phyloP scores from a whole-genome alignment of 176 grass and related monocot genomes.

The Tillandsia fasciculata region DNA sequence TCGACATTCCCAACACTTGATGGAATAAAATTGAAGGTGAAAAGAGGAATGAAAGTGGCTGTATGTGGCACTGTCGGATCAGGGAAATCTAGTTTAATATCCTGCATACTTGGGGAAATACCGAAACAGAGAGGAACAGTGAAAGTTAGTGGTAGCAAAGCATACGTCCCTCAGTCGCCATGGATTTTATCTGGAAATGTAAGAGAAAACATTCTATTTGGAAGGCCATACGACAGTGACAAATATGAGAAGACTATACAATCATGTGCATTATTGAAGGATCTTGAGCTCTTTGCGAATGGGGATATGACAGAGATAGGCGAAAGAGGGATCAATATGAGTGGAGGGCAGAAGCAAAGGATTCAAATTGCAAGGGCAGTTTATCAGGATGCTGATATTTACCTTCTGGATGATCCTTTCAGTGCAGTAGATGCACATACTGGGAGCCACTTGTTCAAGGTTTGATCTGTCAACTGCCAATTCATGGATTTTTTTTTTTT shows the following conservation, averaged over 20 bases:
- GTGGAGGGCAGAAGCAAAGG: conserved; percentile 90
- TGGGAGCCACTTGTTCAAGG: conserved; percentile 88
- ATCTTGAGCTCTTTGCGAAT: conserved; percentile 86
- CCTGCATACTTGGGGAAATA: conserved; percentile 94
- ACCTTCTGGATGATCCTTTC: conserved; percentile 95
- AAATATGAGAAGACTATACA: conserved; percentile 76
- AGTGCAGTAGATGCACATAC: conserved; percentile 96
- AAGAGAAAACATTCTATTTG: conserved; percentile 94
- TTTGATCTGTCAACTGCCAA: conserved; percentile 16
- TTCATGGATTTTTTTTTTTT: background rate
- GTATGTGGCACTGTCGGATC: conserved; percentile 91
- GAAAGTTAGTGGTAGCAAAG: conserved; percentile 70
- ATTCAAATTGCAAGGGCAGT: conserved; percentile 92
- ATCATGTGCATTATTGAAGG: conserved; percentile 69
- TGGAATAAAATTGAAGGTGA: conserved; percentile 64
- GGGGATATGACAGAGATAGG: conserved; percentile 97
- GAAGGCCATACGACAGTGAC: conserved; percentile 55
- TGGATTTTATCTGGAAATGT: conserved; percentile 98
- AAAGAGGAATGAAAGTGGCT: conserved; percentile 90
- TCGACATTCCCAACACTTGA: conserved; percentile 50
- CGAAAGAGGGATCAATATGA: conserved; percentile 99
- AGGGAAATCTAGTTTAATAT: conserved; percentile 89
- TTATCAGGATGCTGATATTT: conserved; percentile 82
- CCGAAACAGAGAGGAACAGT: conserved; percentile 58
- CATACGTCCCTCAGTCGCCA: conserved; percentile 91